These are phyloP conservation scores for Suhomyces bribrorum DNA, from an alignment of 1,139 yeast species.

Conservation along the genomic window DNA sequence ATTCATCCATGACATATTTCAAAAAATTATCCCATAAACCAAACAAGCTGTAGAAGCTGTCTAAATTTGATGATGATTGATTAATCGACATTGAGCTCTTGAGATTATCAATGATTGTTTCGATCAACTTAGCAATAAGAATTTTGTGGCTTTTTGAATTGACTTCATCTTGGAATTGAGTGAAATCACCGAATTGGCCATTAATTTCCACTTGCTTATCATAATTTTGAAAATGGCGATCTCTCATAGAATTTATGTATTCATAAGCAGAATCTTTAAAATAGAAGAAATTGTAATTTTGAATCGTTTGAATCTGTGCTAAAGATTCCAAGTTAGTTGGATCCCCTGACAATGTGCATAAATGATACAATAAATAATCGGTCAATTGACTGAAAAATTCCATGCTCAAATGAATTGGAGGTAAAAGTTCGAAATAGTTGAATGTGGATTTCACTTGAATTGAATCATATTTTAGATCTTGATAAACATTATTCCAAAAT, in stretches of 20 bases:
- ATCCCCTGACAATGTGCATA: conserved; percentile 19
- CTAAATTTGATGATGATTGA: conserved; percentile 4
- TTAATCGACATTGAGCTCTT: conserved; percentile 9
- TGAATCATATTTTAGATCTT: conserved; percentile 32
- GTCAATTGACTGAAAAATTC: conserved; percentile 30
- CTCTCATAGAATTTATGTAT: conserved; percentile 26
- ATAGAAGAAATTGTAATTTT: conserved; percentile 25
- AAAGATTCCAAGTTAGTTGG: conserved; percentile 17
- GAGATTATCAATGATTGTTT: conserved; percentile 19
- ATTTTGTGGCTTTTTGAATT: conserved; percentile 10
- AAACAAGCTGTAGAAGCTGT: conserved; percentile 14
- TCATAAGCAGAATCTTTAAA: conserved; percentile 29
- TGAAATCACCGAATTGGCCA: conserved; percentile 1
- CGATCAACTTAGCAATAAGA: conserved; percentile 17
- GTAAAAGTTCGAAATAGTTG: conserved; percentile 31
- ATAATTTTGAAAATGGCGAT: conserved; percentile 22
- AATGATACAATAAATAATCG: conserved; percentile 31
- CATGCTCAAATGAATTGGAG: conserved; percentile 27
- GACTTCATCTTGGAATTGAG: not conserved
- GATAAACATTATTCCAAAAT: conserved; percentile 39
- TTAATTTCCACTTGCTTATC: conserved; percentile 10
- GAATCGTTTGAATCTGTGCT: conserved; percentile 22
- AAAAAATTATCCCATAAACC: conserved; percentile 24
- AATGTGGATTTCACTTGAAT: conserved; percentile 20
- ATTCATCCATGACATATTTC: conserved; percentile 17